A percentile compares a stretch with the other conserved stretches of the same genome.
These are phyloP conservation scores for Russula abietina DNA, from an alignment of 768 basidiomycete genomes.

Conservation along the genomic window DNA sequence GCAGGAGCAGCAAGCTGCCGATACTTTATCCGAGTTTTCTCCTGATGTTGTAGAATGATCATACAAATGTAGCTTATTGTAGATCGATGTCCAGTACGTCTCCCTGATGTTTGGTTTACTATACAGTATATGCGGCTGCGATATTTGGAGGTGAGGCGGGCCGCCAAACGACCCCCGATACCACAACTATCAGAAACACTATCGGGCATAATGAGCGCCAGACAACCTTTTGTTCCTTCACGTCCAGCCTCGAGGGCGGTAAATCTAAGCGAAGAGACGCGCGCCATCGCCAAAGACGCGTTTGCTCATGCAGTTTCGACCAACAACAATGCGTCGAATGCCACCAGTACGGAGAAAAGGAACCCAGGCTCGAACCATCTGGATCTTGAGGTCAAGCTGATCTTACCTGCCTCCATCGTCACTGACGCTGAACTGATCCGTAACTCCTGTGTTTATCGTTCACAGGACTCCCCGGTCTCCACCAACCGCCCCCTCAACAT, in stretches of 20 bases:
- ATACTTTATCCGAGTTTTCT: slow-evolving; percentile 18
- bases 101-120: too few relatives aligned
- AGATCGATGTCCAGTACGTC: neutral
- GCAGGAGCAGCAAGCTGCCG: slow-evolving; percentile 64
- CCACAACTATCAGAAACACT: neutral
- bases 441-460: neutral
- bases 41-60: slow-evolving; percentile 15
- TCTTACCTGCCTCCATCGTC: neutral
- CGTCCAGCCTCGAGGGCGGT: slow-evolving; percentile 16
- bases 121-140: too few relatives aligned
- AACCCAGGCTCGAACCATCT: neutral
- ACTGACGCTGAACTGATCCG: neutral
- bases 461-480: neutral
- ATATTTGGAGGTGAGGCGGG: neutral
- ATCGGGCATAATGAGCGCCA: slow-evolving; percentile 16
- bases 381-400: slow-evolving; percentile 1
- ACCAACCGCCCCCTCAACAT: slow-evolving; percentile 11
- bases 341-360: neutral
- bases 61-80: neutral
- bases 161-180: neutral
- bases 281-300: neutral
- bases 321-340: neutral
- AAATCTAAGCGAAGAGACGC: slow-evolving; percentile 1
- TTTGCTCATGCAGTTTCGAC: neutral
- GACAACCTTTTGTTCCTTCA: slow-evolving; percentile 20